Base-by-base conservation (phyloP, 306 rosid genomes). In the Mucuna pruriens region DNA sequence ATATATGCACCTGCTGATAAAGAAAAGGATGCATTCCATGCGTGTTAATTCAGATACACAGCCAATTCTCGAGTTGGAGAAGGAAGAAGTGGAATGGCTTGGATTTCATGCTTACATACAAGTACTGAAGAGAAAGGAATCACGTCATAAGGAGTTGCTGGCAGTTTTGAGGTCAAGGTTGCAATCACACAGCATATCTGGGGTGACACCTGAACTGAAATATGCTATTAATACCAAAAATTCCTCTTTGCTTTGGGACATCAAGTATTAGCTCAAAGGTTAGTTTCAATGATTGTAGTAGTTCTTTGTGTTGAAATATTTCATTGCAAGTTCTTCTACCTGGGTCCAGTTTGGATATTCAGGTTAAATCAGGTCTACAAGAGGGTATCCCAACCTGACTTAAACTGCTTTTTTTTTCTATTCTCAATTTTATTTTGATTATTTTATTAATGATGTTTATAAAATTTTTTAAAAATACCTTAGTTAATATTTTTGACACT, bases 41-140 rank as follows among this genome's bases (percentile, higher is more conserved):
- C 19, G 8, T 62, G 66, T 20, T 17, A 83, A 44, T 74, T 83
- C 80, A 31, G 80, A 86, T 33, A 54, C 88, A 62, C 81, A 1
- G 40, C 97, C 97, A 25, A 48, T 86, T 84, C 89, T 90, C 11
- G 78, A 71, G 51, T 58, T 95, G 79, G 86, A 86, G 71, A 82
- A 83, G 60, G 86, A 52, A 29, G 99, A 93, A 79, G 94, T 95
- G 40, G 93, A 88, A 78, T 93, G 99, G 97, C 94, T 92, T 69
- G 97, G 97, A 66, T 64, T 89, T 31, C 87, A 88, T 86, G 99
- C 99, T 63, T 95, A 58, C 60, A 42, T 88, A 51, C 91, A 93
- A 80, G 97, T 87, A 1, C 75, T 95, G 46, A 85, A 84, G 80
- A 86, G 89, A 82, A 95, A 95, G 88, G 76, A 89, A 88, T 84